These are phyloP conservation scores for Posidonia australis DNA, from an alignment of 106 monocot genomes.

Conservation along the genomic window DNA sequence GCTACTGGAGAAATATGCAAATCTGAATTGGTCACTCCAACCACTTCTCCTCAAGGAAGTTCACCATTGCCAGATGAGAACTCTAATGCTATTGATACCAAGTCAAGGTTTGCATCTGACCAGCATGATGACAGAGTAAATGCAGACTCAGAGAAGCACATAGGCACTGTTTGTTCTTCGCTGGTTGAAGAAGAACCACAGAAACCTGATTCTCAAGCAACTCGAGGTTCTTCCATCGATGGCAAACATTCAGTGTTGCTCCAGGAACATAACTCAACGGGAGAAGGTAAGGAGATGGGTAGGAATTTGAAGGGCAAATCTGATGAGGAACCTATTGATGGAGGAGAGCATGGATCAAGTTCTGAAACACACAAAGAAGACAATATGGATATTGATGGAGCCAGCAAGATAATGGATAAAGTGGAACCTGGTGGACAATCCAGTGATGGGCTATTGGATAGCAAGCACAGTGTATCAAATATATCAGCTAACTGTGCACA, in stretches of 20 bases:
- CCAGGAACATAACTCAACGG: slow-evolving; percentile 2
- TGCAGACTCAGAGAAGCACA: slow-evolving; percentile 11
- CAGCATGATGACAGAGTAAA: background rate
- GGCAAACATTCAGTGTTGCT: background rate
- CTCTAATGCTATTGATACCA: slow-evolving; percentile 1
- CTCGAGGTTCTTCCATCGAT: background rate
- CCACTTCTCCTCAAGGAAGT: slow-evolving; percentile 4
- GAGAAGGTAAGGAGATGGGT: slow-evolving; percentile 2
- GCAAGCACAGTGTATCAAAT: background rate
- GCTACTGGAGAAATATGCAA: slow-evolving; percentile 27
- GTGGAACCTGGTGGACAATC: background rate
- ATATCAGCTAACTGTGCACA: background rate
- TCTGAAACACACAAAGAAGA: background rate
- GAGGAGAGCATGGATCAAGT: background rate
- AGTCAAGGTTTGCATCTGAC: slow-evolving; percentile 3
- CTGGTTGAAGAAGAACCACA: background rate
- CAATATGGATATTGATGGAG: slow-evolving; percentile 1
- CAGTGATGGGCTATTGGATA: background rate
- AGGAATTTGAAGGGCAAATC: background rate
- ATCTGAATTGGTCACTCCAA: slow-evolving; percentile 9
- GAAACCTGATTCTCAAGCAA: background rate
- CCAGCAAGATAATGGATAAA: background rate
- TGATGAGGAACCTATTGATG: background rate
- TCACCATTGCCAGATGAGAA: slow-evolving; percentile 9
- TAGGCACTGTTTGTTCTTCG: background rate